Percentiles rank a stretch among this genome's conserved stretches.
These are phyloP conservation scores for Penicillium brasilianum DNA, from an alignment of 2,329 filamentous ascomycete species.

Conservation along the genomic window DNA sequence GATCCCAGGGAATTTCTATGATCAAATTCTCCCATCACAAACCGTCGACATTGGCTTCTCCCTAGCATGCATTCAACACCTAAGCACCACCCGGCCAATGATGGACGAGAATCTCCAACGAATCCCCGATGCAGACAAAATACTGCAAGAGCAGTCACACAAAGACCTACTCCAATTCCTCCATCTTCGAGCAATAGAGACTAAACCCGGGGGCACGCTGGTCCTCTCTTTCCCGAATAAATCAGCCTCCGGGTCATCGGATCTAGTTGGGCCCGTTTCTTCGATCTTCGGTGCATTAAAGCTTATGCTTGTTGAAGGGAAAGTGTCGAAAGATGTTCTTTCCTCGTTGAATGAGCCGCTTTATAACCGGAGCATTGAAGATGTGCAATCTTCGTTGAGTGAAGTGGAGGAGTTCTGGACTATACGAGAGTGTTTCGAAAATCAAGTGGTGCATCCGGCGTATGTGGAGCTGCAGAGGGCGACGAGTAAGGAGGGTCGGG, in stretches of 20 bases:
- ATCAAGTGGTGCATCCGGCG: not conserved
- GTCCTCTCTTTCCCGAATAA: not conserved
- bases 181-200: not conserved
- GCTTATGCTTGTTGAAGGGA: not conserved
- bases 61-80: not conserved
- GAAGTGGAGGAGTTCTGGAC: not conserved
- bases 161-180: not conserved
- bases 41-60: not conserved
- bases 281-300: not conserved
- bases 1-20: not conserved
- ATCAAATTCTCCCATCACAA: not conserved
- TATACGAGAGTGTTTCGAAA: not conserved
- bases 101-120: not conserved
- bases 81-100: not conserved
- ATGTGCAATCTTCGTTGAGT: not conserved
- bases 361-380: not conserved
- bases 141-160: not conserved
- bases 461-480: not conserved
- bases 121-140: not conserved
- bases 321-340: not conserved
- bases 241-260: not conserved
- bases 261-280: not conserved
- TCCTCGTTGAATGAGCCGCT: not conserved
- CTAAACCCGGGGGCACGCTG: not conserved
- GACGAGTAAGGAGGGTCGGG: not conserved